Base-by-base conservation (phyloP, 2,329 filamentous ascomycete genomes). In the Fusarium sp. region DNA sequence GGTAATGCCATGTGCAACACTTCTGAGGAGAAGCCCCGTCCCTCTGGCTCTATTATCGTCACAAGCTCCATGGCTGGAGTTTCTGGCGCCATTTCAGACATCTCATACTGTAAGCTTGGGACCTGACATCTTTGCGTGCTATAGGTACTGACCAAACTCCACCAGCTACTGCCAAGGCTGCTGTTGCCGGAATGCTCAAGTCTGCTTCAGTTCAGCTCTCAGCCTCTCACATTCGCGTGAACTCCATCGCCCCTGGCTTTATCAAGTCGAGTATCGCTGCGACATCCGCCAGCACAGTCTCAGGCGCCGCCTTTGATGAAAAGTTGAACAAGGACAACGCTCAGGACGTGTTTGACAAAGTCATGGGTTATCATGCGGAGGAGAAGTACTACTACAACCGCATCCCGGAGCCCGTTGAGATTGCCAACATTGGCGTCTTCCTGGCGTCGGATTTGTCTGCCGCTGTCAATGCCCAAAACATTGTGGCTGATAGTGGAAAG, bases 371-470 rank as follows among this genome's bases (percentile, higher is more conserved):
- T 16, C 34, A 29, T 10, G 25, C 23, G 6, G 36, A 36, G 4
- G 38, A 55, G 16, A 64, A 54, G n/a, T 61, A 69, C 33, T 71
- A 71, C 33, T 70, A 64, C 13, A 29, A 65, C 9, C 67, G 67
- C 13, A 62, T 66, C 18, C 27, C 60, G 4, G 69, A 62, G 23
- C 67, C 69, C 1, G 58, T 60, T 10, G 69, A 70, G 56, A 62
- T 70, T 40, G 67, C 69, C 23, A 62, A 53, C 13, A 54, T 71
- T 38, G 69, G 69, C 27, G 62, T 70, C 2, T 71, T 70, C 53
- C 44, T 71, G 2, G 67, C 61, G 3, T 71, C 67, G 4, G 62
- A 71, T 16, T 20, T 68, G 8, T 27, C 60, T 4, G 62, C 64
- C 4, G 56, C 64, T 10, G 34, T 71, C 14, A 68, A 70, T 34